Evolutionary conservation across 2,329 filamentous ascomycete genomes (phyloP).

Genomic region (Calcarisporium arbuscula): DNA sequence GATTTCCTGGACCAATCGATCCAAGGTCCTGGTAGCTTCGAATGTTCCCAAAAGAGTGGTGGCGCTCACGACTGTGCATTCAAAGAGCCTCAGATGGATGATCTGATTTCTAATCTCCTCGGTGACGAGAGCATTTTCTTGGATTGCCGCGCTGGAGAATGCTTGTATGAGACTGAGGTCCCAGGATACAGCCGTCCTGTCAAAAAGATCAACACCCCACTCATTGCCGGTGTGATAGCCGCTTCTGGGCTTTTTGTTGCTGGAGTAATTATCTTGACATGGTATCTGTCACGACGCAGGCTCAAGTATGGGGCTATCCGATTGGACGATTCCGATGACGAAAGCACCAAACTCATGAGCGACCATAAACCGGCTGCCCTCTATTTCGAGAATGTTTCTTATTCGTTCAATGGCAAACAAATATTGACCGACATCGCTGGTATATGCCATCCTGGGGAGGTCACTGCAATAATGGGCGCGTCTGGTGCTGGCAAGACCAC

Average conservation of each 20-base stretch:
- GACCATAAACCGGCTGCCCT: slow-evolving; percentile 89
- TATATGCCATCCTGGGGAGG: slow-evolving; percentile 87
- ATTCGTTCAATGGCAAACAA: slow-evolving; percentile 78
- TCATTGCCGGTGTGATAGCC: slow-evolving; percentile 91
- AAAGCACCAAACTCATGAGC: slow-evolving; percentile 76
- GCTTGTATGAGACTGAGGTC: slow-evolving; percentile 85
- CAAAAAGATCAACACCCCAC: slow-evolving; percentile 92
- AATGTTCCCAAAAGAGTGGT: slow-evolving; percentile 61
- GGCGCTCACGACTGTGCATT: slow-evolving; percentile 67
- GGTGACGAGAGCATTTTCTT: slow-evolving; percentile 86
- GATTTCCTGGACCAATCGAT: slow-evolving; percentile 82
- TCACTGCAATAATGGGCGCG: slow-evolving; percentile 96
- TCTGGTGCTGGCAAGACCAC: slow-evolving; percentile 97
- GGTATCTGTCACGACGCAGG: slow-evolving; percentile 78
- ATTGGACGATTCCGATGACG: slow-evolving; percentile 85
- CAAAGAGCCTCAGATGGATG: slow-evolving; percentile 86
- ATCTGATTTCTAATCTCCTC: slow-evolving; percentile 80
- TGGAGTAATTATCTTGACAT: slow-evolving; percentile 73
- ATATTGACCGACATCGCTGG: slow-evolving; percentile 78
- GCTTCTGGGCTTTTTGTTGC: slow-evolving; percentile 81
- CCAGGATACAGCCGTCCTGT: slow-evolving; percentile 84
- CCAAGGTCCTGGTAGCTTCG: slow-evolving; percentile 80
- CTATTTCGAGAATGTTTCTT: slow-evolving; percentile 82
- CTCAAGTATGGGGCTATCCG: slow-evolving; percentile 66
- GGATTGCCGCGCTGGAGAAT: slow-evolving; percentile 80